Conservation (phyloP, 345 rosid species). For the Citrus maxima region DNA sequence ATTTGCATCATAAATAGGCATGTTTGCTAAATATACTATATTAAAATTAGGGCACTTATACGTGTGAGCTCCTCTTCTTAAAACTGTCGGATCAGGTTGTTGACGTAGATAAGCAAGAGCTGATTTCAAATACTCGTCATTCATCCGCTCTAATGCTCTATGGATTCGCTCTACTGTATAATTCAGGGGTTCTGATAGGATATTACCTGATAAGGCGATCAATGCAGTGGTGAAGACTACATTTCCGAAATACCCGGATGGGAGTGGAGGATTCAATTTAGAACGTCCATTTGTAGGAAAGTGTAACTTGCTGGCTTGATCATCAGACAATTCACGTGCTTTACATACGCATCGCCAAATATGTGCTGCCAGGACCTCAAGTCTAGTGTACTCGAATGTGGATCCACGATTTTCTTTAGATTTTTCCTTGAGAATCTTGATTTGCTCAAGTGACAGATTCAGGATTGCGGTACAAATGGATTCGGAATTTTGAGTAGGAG, state of each 20-base stretch:
- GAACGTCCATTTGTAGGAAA: not conserved
- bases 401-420: not conserved
- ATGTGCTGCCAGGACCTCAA: not conserved
- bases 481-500: not conserved
- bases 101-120: not conserved
- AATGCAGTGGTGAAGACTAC: not conserved
- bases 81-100: constrained; percentile 23
- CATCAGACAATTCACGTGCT: constrained; percentile 1
- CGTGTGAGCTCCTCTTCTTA: constrained; percentile 41
- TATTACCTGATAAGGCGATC: not conserved
- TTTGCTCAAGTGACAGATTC: not conserved
- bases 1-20: constrained; percentile 42
- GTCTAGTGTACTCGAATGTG: not conserved
- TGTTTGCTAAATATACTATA: constrained; percentile 40
- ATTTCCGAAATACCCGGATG: constrained; percentile 6
- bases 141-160: not conserved
- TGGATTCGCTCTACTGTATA: not conserved
- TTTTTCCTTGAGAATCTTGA: not conserved
- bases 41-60: constrained; percentile 47
- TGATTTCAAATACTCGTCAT: not conserved
- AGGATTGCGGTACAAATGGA: not conserved
- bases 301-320: constrained; percentile 5
- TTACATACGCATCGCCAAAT: not conserved
- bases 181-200: not conserved
- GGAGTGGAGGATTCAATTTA: constrained; percentile 4